Conservation (phyloP, 1,139 yeast genomes). For the Zygosaccharomyces pseudobailii region DNA sequence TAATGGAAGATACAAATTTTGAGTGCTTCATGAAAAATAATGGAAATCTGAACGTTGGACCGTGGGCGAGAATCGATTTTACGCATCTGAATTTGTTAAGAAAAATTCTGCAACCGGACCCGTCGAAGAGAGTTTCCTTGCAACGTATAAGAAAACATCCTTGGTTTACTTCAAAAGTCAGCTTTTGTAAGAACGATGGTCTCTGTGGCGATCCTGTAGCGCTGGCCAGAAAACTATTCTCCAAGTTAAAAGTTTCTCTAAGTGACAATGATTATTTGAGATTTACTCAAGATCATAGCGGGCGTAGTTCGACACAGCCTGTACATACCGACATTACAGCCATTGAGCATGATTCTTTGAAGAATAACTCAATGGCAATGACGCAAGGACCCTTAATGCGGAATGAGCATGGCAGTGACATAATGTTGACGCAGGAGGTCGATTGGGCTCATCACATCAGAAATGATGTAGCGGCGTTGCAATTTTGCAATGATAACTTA, state of each 20-base stretch:
- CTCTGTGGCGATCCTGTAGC: conserved; percentile 47
- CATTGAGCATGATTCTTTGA: conserved; percentile 20
- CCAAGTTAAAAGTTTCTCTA: conserved; percentile 45
- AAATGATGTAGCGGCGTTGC: conserved; percentile 29
- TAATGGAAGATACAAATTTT: conserved; percentile 45
- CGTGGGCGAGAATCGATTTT: conserved; percentile 50
- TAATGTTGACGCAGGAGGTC: conserved; percentile 17
- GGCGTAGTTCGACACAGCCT: conserved; percentile 28
- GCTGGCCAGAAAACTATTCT: conserved; percentile 41
- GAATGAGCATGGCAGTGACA: conserved; percentile 4
- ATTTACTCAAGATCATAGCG: conserved; percentile 24
- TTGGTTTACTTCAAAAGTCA: conserved; percentile 45
- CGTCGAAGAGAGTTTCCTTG: conserved; percentile 40
- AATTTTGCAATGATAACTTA: conserved; percentile 19
- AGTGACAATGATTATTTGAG: conserved; percentile 40
- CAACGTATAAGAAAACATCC: conserved; percentile 43
- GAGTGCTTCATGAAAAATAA: conserved; percentile 38
- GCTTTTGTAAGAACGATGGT: conserved; percentile 41
- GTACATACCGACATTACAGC: conserved; percentile 23
- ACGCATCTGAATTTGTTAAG: conserved; percentile 47
- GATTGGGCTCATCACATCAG: conserved; percentile 24
- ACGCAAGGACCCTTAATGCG: conserved; percentile 23
- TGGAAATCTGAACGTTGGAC: conserved; percentile 43
- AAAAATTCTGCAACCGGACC: conserved; percentile 46
- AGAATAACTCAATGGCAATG: conserved; percentile 8